Base-by-base conservation (phyloP, 495 filamentous ascomycete genomes). In the Penicillium egyptiacum region DNA sequence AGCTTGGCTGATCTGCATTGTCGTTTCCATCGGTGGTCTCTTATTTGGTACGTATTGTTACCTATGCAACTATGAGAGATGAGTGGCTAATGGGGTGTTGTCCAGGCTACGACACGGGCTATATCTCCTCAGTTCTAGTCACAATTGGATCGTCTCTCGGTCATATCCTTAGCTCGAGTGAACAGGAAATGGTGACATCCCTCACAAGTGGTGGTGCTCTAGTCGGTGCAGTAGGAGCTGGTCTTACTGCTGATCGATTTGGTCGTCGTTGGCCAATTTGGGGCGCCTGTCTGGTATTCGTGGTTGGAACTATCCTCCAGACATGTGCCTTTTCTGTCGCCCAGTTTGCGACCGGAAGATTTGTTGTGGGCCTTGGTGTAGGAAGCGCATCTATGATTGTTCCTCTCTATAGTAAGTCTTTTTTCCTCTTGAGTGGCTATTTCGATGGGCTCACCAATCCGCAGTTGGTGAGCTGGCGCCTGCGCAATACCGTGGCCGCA, bases 311-410 rank as follows among this genome's bases (percentile, higher is more conserved):
- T 3, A 51, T 65, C 12, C 49, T 71, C 8, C 79, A 83, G 57
- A 75, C 77, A 5, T 61, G 68, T 14, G 63, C 80, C 2, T 82
- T 67, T 52, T 70, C 71, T 7, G 58, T 83, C 42, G 67, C 69
- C 9, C 77, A 81, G 53, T 79, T 82, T 61, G 72, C 75, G 7
- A 66, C 80, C 17, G 79, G 81, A 0, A 69, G 80, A 30, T 66
- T 82, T 6, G 66, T 83, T 9, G 73, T 82, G 10, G 80, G 80
- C 2, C 72, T 81, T 35, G 79, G 81, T 7, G 80, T 83, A 19
- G 80, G 81, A 12, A 73, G 72, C 35, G 81, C 79, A 10, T 78
- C 80, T 5, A 81, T 81, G 69, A 70, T 81, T 39, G 70, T 75
- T 19, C 75, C 72, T 17, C 50, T 74, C n/a, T 73, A 80, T 49